Evolutionary conservation across 345 rosid genomes (phyloP).

Genomic region (Arabidopsis suecica): DNA sequence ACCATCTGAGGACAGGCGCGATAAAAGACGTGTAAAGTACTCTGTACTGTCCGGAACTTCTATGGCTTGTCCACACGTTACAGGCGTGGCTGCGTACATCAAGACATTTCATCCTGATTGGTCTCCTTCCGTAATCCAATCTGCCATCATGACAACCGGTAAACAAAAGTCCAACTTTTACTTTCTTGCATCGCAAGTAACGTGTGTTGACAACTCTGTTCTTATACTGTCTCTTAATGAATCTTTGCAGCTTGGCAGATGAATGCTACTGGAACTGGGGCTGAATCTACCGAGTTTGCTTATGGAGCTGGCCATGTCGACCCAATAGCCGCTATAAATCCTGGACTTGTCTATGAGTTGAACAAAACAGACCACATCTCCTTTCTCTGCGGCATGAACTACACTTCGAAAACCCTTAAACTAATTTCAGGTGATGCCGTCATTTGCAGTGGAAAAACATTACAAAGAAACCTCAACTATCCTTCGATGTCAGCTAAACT

Average conservation of each 20-base stretch:
- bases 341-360: slow-evolving; percentile 51
- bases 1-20: background rate
- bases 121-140: slow-evolving; percentile 64
- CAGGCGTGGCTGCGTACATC: slow-evolving; percentile 54
- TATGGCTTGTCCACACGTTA: slow-evolving; percentile 65
- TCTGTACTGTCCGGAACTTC: slow-evolving; percentile 55
- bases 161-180: slow-evolving; percentile 15
- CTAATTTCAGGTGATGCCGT: slow-evolving; percentile 44
- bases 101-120: slow-evolving; percentile 55
- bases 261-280: slow-evolving; percentile 26
- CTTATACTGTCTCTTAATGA: background rate
- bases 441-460: slow-evolving; percentile 40
- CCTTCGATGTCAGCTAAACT: slow-evolving; percentile 51
- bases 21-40: slow-evolving; percentile 38
- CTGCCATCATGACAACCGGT: slow-evolving; percentile 73
- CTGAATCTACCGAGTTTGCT: slow-evolving; percentile 46
- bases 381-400: slow-evolving; percentile 54
- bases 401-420: slow-evolving; percentile 8
- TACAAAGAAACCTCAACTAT: slow-evolving; percentile 57
- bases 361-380: slow-evolving; percentile 45
- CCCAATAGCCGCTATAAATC: slow-evolving; percentile 53
- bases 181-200: slow-evolving; percentile 5
- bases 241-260: slow-evolving; percentile 49
- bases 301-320: slow-evolving; percentile 65
- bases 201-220: background rate